Base-by-base conservation (phyloP, 768 basidiomycete genomes). In the Russula emetica region DNA sequence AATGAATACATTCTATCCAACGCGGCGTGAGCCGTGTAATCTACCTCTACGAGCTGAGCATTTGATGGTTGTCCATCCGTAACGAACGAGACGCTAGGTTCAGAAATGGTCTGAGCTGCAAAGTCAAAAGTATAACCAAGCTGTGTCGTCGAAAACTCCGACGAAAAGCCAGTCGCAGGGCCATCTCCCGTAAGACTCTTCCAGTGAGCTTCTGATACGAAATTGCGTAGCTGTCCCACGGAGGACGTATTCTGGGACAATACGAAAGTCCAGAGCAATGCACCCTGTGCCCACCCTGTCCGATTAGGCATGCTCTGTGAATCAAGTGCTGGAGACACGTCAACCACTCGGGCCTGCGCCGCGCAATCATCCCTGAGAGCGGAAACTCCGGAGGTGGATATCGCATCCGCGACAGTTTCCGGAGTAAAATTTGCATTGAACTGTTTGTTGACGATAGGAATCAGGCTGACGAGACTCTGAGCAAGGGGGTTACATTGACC, bases 71-170 rank as follows among this genome's bases (percentile, higher is more conserved):
- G 77, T 0, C 81, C 84, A 58, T 80, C 74, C 11, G 66, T 67
- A 5, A 72, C 65, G 69, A 85, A 88, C 0, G 78, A 77, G 9
- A 78, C 74, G 20, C 73, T 61, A 16, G 79, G 81, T 45, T 77
- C 75, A 4, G 72, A 71, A 26, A 85, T 71, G 28, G 77, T 79
- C 72, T 84, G 85, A 6, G 77, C 72, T 13, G 84, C 85, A 69
- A 87, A 87, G 71, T 88, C 77, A 70, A 82, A 87, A 28, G 67
- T 75, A 67, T 79, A 85, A 8, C 86, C 87, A 32, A 80, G 78
- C 16, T 74, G 72, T 1, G 74, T 75, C 11, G 75, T 78, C 18
- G 78, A 71, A 68, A 83, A 83, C 18, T 70, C 58, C 5, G 73
- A 70, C 9, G 72, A 67, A 13, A 67, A 14, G 26, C 67, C 66